A percentile compares a stretch with the other conserved stretches of the same genome.
Conservation (phyloP, 495 filamentous ascomycete species). For the Annulohypoxylon bovei region DNA sequence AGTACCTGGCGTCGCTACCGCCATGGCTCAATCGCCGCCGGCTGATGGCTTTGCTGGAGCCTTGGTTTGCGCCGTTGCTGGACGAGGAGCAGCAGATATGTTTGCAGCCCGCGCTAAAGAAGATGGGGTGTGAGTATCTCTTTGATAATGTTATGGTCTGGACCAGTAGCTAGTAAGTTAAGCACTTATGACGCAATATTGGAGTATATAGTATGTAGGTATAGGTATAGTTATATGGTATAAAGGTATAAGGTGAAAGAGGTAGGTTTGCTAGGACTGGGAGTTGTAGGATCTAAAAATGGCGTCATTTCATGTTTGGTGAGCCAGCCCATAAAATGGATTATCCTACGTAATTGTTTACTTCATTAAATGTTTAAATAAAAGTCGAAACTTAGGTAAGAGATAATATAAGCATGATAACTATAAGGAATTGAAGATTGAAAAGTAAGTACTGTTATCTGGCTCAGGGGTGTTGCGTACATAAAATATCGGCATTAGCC, state of each 20-base stretch:
- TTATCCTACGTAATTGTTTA: too few relatives aligned
- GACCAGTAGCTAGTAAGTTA: slow-evolving; percentile 30
- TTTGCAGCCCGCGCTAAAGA: slow-evolving; percentile 55
- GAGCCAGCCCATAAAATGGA: too few relatives aligned
- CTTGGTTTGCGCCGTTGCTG: slow-evolving; percentile 40
- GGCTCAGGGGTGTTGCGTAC: too few relatives aligned
- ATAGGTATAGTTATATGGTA: neutral
- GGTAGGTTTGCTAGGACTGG: neutral
- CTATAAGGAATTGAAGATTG: too few relatives aligned
- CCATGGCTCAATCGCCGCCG: slow-evolving; percentile 37
- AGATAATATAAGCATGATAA: too few relatives aligned
- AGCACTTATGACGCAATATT: neutral
- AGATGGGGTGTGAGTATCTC: slow-evolving; percentile 54
- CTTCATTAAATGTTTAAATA: too few relatives aligned
- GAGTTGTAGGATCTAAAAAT: too few relatives aligned
- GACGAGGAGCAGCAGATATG: slow-evolving; percentile 24
- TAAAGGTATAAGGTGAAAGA: neutral
- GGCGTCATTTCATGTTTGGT: too few relatives aligned
- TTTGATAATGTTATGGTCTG: slow-evolving; percentile 45
- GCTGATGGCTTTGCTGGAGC: slow-evolving; percentile 43
- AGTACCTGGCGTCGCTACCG: slow-evolving; percentile 44
- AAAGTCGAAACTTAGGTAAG: too few relatives aligned
- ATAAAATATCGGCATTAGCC: too few relatives aligned
- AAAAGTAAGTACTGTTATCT: too few relatives aligned
- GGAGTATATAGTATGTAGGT: neutral